phyloP scores from a whole-genome alignment of 768 basidiomycete genomes.

The Lentinula detonsa region DNA sequence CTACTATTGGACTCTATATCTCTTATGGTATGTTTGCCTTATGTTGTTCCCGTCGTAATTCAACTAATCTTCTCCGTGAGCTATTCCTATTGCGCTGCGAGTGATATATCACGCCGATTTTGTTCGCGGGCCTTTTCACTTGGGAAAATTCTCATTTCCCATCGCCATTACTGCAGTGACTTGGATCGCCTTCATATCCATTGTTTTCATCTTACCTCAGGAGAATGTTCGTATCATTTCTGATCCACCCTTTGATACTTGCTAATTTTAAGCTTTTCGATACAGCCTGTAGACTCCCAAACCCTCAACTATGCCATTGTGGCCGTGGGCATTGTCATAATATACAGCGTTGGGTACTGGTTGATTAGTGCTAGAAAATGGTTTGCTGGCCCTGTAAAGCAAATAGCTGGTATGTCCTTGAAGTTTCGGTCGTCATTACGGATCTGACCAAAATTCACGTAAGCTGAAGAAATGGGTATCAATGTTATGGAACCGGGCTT shows the following conservation, averaged over 20 bases:
- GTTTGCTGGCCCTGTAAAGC: slow-evolving; percentile 67
- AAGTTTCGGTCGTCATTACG: not conserved
- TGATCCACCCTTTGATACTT: not conserved
- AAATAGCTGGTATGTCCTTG: slow-evolving; percentile 44
- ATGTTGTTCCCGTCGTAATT: not conserved
- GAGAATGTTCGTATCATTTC: slow-evolving; percentile 36
- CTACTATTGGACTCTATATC: slow-evolving; percentile 73
- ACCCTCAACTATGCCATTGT: slow-evolving; percentile 75
- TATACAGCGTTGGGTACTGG: slow-evolving; percentile 67
- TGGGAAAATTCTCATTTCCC: slow-evolving; percentile 57
- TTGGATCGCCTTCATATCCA: slow-evolving; percentile 71
- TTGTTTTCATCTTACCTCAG: slow-evolving; percentile 70
- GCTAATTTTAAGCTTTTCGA: not conserved
- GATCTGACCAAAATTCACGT: not conserved
- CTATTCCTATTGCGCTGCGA: slow-evolving; percentile 64
- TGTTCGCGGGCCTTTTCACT: slow-evolving; percentile 66
- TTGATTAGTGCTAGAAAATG: slow-evolving; percentile 62
- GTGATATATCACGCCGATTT: slow-evolving; percentile 56
- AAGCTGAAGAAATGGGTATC: slow-evolving; percentile 42
- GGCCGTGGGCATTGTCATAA: slow-evolving; percentile 67
- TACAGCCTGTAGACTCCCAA: slow-evolving; percentile 58
- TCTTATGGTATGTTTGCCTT: slow-evolving; percentile 48
- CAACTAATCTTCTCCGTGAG: slow-evolving; percentile 19
- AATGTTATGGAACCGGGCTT: slow-evolving; percentile 37
- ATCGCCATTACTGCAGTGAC: slow-evolving; percentile 23